Percentiles rank a stretch among this genome's conserved stretches.
These are phyloP conservation scores for Nothopassalora personata DNA, from an alignment of 2,329 filamentous ascomycete species.

Conservation along the genomic window DNA sequence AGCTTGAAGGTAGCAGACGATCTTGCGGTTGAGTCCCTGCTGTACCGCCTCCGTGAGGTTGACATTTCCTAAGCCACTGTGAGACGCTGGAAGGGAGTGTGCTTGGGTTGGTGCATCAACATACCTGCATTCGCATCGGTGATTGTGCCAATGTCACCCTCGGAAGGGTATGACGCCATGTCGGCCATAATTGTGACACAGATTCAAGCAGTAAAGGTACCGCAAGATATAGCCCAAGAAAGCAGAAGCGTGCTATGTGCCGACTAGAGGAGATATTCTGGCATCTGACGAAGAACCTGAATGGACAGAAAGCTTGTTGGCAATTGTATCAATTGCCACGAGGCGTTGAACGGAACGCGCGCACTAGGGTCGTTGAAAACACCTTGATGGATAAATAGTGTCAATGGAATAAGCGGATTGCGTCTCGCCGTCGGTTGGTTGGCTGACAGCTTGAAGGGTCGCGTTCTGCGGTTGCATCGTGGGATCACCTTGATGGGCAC, in stretches of 20 bases:
- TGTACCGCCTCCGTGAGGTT: conserved; percentile 15
- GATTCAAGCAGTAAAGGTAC: neutral
- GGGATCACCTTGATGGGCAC: conserved; percentile 6
- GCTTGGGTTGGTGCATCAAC: neutral
- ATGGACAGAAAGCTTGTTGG: conserved; percentile 1
- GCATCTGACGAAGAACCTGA: neutral
- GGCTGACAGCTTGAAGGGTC: neutral
- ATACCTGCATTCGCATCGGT: neutral
- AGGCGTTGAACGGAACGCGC: conserved; percentile 4
- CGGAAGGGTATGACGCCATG: neutral
- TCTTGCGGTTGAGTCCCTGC: conserved; percentile 6
- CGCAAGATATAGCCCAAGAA: neutral
- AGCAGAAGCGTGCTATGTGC: neutral
- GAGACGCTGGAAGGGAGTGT: neutral
- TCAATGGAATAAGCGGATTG: neutral
- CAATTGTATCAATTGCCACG: conserved; percentile 9
- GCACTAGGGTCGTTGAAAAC: conserved; percentile 6
- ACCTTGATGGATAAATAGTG: conserved; percentile 19
- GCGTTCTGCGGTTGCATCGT: neutral
- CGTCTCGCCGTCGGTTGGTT: neutral
- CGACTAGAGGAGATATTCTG: neutral
- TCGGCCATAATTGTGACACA: neutral
- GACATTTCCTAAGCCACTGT: conserved; percentile 7
- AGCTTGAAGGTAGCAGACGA: conserved; percentile 19
- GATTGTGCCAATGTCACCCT: neutral